Base-by-base conservation (phyloP, 2,329 filamentous ascomycete genomes). In the Colletotrichum sp. region DNA sequence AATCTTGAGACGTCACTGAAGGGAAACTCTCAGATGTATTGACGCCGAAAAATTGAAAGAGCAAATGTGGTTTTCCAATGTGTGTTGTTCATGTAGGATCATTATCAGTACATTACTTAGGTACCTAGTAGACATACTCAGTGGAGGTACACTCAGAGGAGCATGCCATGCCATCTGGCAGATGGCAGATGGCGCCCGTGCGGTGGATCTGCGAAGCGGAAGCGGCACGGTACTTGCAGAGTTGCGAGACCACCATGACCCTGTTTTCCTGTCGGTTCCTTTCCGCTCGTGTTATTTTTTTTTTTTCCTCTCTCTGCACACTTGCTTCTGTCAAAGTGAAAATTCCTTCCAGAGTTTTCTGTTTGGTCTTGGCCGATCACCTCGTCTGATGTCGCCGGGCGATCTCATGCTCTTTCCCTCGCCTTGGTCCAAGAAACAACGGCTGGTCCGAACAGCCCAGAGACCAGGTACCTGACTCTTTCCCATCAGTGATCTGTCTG, bases 151-250 rank as follows among this genome's bases (percentile, higher is more conserved):
- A 52, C 3, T 13, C 43, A 52, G 10, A 21, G n/a, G n/a, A 52
- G 43, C n/a, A 52, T 63, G 58, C 16, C 26, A 58, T 24, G 58
- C 16, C 26, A 58, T 24, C 21, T 58, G 55, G 24, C 24, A 58
- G 55, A 63, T 67, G 61, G 52, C 69, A 75, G 70, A 68, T 75
- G 73, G 61, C 68, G 73, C 28, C 64, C 30, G 21, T 72, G 73
- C 69, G n/a, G 73, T 75, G 73, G 70, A 67, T 58, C 68, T 43
- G n/a, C 15, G n/a, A 52, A 21, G 43, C 43, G 43, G 43, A 38
- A 48, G 34, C 28, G 65, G 71, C 36, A 63, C 70, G 71, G 34
- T 58, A 66, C 67, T 34, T 71, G 61, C 30, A 43, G 8, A 12
- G n/a, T 21, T 52, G 43, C 43, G n/a, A 52, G 43, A 52, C 16